These are phyloP conservation scores for Mycocalia duriaeana DNA, from an alignment of 1,284 basidiomycete species.

Conservation along the genomic window DNA sequence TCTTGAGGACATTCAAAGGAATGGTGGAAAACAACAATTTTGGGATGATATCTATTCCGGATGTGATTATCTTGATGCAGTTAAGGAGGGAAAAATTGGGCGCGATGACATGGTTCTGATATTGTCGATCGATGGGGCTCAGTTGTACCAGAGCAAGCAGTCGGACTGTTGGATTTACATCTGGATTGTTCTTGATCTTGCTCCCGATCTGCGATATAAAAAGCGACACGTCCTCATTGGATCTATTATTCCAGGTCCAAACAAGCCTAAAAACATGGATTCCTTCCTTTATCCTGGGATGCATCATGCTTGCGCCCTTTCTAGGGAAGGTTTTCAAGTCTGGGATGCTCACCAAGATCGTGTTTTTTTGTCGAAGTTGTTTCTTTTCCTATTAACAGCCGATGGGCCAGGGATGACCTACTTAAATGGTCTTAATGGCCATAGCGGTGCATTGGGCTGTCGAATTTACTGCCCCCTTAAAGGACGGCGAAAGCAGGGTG, in stretches of 20 bases:
- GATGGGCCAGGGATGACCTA: slow-evolving; percentile 27
- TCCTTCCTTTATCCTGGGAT: slow-evolving; percentile 31
- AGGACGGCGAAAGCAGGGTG: slow-evolving; percentile 18
- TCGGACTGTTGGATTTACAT: background rate
- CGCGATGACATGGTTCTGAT: slow-evolving; percentile 18
- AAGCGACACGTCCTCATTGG: slow-evolving; percentile 19
- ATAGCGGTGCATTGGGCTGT: slow-evolving; percentile 26
- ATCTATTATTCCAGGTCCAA: slow-evolving; percentile 26
- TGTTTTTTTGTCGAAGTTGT: slow-evolving; percentile 11
- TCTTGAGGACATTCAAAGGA: slow-evolving; percentile 8
- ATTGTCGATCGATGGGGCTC: background rate
- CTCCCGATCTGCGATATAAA: background rate
- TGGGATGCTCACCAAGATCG: slow-evolving; percentile 23
- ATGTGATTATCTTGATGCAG: slow-evolving; percentile 17
- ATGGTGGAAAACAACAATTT: slow-evolving; percentile 5
- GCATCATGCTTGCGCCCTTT: slow-evolving; percentile 27
- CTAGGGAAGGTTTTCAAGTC: slow-evolving; percentile 22
- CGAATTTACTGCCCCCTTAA: slow-evolving; percentile 21
- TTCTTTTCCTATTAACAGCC: slow-evolving; percentile 23
- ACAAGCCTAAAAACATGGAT: slow-evolving; percentile 29
- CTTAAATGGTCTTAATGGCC: slow-evolving; percentile 28
- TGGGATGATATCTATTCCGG: slow-evolving; percentile 19
- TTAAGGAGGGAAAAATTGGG: slow-evolving; percentile 16
- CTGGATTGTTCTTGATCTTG: background rate
- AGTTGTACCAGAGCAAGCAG: background rate